These are phyloP conservation scores for Coniella lustricola DNA, from an alignment of 2,329 filamentous ascomycete genomes.

Conservation along the genomic window DNA sequence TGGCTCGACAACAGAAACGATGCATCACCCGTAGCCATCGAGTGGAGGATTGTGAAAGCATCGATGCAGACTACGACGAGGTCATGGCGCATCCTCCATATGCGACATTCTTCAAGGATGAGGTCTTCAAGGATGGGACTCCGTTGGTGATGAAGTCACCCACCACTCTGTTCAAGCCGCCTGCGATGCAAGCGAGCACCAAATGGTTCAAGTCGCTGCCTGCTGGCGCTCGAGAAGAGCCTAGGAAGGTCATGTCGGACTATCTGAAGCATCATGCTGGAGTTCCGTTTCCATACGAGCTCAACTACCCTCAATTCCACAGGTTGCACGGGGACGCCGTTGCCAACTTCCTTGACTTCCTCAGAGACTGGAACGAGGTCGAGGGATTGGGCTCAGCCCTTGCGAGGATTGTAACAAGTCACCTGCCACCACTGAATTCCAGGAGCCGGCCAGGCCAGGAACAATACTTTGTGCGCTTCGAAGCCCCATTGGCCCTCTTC, in stretches of 20 bases:
- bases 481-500: constrained; percentile 59
- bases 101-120: neutral
- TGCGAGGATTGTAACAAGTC: neutral
- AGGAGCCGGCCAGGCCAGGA: neutral
- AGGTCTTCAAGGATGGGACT: constrained; percentile 3
- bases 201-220: constrained; percentile 10
- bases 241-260: neutral
- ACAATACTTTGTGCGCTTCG: constrained; percentile 44
- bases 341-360: constrained; percentile 1
- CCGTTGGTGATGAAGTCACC: constrained; percentile 8
- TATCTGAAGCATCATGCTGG: constrained; percentile 5
- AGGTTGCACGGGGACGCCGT: neutral
- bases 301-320: constrained; percentile 10
- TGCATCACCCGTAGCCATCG: neutral
- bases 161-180: neutral
- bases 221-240: neutral
- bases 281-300: constrained; percentile 10
- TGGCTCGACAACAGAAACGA: neutral
- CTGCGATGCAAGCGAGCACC: constrained; percentile 3
- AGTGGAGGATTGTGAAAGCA: neutral
- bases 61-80: neutral
- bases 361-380: neutral
- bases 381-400: neutral
- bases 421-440: neutral
- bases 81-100: neutral